Conservation (phyloP, 441 rosid species). For the Syzygium syzygioides region DNA sequence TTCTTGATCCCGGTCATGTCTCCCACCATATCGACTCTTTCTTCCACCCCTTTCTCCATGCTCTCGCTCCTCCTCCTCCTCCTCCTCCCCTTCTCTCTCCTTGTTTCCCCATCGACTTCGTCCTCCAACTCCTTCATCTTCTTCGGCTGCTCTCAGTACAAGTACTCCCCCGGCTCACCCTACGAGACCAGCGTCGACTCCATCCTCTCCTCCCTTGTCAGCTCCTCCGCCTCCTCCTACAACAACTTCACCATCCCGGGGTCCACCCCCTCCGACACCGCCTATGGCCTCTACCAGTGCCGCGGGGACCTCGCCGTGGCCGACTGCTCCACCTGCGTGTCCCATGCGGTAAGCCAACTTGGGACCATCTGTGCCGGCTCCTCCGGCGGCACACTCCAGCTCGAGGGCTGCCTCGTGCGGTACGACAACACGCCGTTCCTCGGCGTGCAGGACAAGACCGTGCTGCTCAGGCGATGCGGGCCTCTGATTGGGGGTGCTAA, state of each 20-base stretch:
- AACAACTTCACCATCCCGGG: background rate
- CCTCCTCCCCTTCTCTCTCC: background rate
- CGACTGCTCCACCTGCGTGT: background rate
- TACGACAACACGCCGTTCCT: constrained; percentile 10
- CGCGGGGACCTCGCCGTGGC: background rate
- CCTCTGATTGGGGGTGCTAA: background rate
- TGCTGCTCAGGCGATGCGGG: constrained; percentile 9
- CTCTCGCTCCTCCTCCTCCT: background rate
- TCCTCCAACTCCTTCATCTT: background rate
- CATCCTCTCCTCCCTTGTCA: background rate
- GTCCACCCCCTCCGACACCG: background rate
- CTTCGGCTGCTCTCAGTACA: background rate
- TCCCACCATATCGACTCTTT: background rate
- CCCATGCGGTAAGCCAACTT: background rate
- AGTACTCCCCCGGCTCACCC: background rate
- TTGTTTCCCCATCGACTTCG: background rate
- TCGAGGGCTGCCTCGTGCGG: constrained; percentile 13
- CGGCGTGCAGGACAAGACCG: constrained; percentile 10
- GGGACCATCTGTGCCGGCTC: background rate
- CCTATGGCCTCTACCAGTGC: constrained; percentile 5
- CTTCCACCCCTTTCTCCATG: background rate
- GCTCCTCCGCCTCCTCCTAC: constrained; percentile 1
- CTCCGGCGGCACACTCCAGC: constrained; percentile 3
- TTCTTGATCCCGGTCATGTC: background rate
- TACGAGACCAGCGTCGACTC: background rate